phyloP scores from a whole-genome alignment of 768 basidiomycete genomes.

The Cubamyces lactineus region DNA sequence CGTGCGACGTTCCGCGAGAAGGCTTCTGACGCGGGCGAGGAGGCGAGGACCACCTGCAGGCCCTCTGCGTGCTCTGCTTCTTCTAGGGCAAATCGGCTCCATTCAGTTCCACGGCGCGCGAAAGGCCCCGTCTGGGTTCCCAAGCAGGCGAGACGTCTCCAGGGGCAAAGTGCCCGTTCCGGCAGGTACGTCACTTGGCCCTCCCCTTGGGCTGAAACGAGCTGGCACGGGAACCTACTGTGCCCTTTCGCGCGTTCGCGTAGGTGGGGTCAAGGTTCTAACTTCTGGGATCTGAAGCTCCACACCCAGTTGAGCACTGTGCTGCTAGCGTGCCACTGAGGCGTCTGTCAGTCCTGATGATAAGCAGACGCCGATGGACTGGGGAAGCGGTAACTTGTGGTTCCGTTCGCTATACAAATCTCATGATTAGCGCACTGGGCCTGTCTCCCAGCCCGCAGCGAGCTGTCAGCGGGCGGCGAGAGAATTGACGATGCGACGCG shows the following conservation, averaged over 20 bases:
- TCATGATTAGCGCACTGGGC: constrained; percentile 4
- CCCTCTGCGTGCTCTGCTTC: neutral
- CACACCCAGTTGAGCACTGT: no score
- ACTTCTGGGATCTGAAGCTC: no score
- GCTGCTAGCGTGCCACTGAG: no score
- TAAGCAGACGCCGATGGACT: neutral
- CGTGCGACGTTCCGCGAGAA: constrained; percentile 10
- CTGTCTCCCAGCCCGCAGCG: neutral
- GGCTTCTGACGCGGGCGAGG: constrained; percentile 13
- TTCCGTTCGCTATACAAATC: neutral
- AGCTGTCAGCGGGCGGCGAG: neutral
- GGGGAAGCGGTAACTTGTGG: neutral
- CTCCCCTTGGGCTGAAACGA: no score
- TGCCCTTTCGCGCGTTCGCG: no score
- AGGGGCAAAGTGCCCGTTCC: constrained; percentile 1
- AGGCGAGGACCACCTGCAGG: neutral
- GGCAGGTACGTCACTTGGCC: neutral
- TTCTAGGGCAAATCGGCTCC: constrained; percentile 13
- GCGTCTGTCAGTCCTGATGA: neutral
- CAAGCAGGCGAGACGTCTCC: constrained; percentile 13
- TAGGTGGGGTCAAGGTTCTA: no score
- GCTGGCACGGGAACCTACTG: no score
- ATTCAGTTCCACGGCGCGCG: neutral
- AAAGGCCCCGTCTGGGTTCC: constrained; percentile 6
- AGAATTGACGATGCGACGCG: no score